These are phyloP conservation scores for Cryoendolithus antarcticus DNA, from an alignment of 2,329 filamentous ascomycete genomes.

Conservation along the genomic window DNA sequence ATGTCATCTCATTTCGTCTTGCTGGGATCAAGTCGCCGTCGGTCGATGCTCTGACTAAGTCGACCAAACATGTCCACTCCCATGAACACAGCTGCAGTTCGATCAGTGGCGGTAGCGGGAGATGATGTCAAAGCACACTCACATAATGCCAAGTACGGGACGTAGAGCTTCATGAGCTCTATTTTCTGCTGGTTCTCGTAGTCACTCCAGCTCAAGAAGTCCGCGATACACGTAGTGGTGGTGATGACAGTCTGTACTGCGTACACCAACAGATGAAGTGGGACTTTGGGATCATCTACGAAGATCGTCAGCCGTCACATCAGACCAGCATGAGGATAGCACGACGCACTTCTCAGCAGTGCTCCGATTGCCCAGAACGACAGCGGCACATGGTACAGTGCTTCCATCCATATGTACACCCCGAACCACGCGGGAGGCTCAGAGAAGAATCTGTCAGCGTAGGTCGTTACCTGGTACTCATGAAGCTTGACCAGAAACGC, in stretches of 20 bases:
- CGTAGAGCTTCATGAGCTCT: slow-evolving; percentile 41
- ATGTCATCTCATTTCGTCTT: no score
- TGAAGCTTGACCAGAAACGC: slow-evolving; percentile 38
- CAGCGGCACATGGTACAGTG: slow-evolving; percentile 48
- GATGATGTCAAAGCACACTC: slow-evolving; percentile 18
- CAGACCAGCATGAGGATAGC: neutral
- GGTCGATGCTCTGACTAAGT: neutral
- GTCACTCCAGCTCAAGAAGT: slow-evolving; percentile 45
- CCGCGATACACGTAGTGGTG: slow-evolving; percentile 49
- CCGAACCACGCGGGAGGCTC: slow-evolving; percentile 48
- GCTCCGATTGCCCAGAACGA: slow-evolving; percentile 48
- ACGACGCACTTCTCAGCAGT: slow-evolving; percentile 35
- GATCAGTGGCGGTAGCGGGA: neutral
- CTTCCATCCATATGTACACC: slow-evolving; percentile 45
- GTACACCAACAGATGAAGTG: slow-evolving; percentile 49
- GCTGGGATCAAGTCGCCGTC: no score
- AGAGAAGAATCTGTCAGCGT: slow-evolving; percentile 52
- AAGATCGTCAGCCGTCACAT: neutral
- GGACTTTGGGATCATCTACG: slow-evolving; percentile 43
- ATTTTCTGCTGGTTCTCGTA: slow-evolving; percentile 35
- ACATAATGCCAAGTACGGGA: slow-evolving; percentile 46
- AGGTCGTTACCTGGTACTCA: slow-evolving; percentile 46
- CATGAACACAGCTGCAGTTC: slow-evolving; percentile 28
- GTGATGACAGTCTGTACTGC: slow-evolving; percentile 48
- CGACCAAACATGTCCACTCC: slow-evolving; percentile 26